These are phyloP conservation scores for Aspergillus sp. DNA, from an alignment of 2,329 filamentous ascomycete genomes.

Conservation along the genomic window DNA sequence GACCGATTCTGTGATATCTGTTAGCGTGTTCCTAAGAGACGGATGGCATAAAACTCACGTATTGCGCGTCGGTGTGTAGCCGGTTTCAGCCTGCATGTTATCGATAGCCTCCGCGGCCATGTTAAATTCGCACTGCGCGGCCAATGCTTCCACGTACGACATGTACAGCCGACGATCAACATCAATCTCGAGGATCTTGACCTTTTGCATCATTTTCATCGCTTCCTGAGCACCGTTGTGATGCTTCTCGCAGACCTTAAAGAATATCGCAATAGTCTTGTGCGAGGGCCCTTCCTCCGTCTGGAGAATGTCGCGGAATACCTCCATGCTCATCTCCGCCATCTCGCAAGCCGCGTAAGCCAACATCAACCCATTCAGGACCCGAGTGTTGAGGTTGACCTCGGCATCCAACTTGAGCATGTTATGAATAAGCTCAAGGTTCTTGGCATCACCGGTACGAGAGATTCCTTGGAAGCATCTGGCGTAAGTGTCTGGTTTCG, in stretches of 20 bases:
- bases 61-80: slow-evolving; percentile 61
- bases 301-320: slow-evolving; percentile 79
- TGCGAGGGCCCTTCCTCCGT: slow-evolving; percentile 84
- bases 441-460: slow-evolving; percentile 54
- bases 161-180: slow-evolving; percentile 69
- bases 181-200: slow-evolving; percentile 70
- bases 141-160: slow-evolving; percentile 72
- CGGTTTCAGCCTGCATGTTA: slow-evolving; percentile 62
- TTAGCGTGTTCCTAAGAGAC: slow-evolving; percentile 5
- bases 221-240: slow-evolving; percentile 38
- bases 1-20: slow-evolving; percentile 55
- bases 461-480: slow-evolving; percentile 73
- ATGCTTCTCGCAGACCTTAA: slow-evolving; percentile 68
- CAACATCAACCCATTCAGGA: slow-evolving; percentile 83
- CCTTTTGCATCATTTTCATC: slow-evolving; percentile 51
- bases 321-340: slow-evolving; percentile 63
- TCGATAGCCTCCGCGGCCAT: slow-evolving; percentile 63
- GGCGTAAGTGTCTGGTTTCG: slow-evolving; percentile 70
- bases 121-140: slow-evolving; percentile 65
- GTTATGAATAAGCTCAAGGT: slow-evolving; percentile 75
- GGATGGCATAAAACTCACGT: slow-evolving; percentile 54
- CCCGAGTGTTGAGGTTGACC: slow-evolving; percentile 67
- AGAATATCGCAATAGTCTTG: slow-evolving; percentile 72
- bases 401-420: slow-evolving; percentile 90
- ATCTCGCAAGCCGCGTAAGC: slow-evolving; percentile 70